phyloP scores from a whole-genome alignment of 768 basidiomycete genomes.

The Mycena venus region DNA sequence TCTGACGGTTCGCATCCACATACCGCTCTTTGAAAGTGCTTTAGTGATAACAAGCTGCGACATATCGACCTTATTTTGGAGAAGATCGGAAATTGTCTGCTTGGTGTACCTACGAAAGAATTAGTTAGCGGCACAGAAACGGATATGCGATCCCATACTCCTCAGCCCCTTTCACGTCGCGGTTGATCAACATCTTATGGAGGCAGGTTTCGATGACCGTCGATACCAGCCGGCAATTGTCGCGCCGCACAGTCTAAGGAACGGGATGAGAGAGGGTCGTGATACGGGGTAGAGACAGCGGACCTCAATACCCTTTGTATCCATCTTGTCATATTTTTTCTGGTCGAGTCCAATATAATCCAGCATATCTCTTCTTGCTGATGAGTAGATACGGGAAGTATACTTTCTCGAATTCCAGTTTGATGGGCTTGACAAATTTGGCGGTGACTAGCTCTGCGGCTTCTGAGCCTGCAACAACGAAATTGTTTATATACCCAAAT shows the following conservation, averaged over 20 bases:
- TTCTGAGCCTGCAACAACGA: constrained; percentile 76
- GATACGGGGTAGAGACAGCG: constrained; percentile 32
- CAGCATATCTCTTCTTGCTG: constrained; percentile 98
- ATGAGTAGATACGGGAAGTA: constrained; percentile 99
- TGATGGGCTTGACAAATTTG: constrained; percentile 96
- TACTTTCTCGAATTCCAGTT: constrained; percentile 99
- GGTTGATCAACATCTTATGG: constrained; percentile 97
- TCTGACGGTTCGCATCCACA: constrained; percentile 32
- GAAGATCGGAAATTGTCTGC: constrained; percentile 90
- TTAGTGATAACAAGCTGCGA: constrained; percentile 99
- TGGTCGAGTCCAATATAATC: constrained; percentile 95
- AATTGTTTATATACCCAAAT: neutral
- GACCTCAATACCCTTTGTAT: constrained; percentile 99
- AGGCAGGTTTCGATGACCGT: constrained; percentile 98
- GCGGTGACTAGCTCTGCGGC: constrained; percentile 92
- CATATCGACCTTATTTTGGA: constrained; percentile 99
- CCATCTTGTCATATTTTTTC: constrained; percentile 99
- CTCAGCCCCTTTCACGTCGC: constrained; percentile 94
- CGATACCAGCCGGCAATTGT: constrained; percentile 98
- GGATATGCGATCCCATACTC: constrained; percentile 68
- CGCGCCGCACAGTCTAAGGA: constrained; percentile 92
- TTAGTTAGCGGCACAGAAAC: constrained; percentile 18
- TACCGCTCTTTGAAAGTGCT: constrained; percentile 90
- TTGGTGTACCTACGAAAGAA: constrained; percentile 82
- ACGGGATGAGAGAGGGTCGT: neutral